These are phyloP conservation scores for Ceratocystis papillata DNA, from an alignment of 2,329 filamentous ascomycete genomes.

Conservation along the genomic window DNA sequence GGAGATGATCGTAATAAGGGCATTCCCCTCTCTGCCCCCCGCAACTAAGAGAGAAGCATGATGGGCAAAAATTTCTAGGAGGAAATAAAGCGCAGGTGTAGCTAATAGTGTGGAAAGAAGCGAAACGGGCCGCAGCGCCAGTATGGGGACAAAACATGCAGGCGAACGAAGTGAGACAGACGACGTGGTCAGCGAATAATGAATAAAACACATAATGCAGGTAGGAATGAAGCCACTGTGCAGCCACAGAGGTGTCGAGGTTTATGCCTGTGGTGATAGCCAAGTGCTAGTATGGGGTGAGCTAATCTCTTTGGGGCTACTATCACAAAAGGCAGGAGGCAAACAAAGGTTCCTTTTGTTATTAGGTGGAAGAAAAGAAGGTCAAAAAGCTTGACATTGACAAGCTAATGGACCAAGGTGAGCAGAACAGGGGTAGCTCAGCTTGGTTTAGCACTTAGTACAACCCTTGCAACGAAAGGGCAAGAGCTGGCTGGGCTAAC, in stretches of 20 bases:
- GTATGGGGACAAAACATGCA: slow-evolving; percentile 12
- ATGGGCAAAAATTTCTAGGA: neutral
- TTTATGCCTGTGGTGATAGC: neutral
- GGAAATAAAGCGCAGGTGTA: neutral
- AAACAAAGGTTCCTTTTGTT: neutral
- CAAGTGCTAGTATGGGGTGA: neutral
- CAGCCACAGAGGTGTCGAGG: neutral
- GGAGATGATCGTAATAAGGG: slow-evolving; percentile 1
- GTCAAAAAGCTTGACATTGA: neutral
- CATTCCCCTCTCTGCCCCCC: neutral
- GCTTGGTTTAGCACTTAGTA: neutral
- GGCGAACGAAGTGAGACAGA: slow-evolving; percentile 3
- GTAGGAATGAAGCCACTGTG: neutral
- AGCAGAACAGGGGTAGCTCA: slow-evolving; percentile 5
- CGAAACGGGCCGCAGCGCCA: neutral
- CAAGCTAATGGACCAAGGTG: neutral
- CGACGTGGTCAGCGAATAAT: slow-evolving; percentile 1
- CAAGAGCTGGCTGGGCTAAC: neutral
- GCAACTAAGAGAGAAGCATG: neutral
- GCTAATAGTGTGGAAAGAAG: neutral
- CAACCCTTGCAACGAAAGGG: neutral
- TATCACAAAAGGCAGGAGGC: neutral
- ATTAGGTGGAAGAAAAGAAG: neutral
- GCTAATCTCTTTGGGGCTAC: neutral
- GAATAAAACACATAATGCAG: neutral